phyloP scores from a whole-genome alignment of 2,329 filamentous ascomycete species.

The Colletotrichum gloeosporioides region DNA sequence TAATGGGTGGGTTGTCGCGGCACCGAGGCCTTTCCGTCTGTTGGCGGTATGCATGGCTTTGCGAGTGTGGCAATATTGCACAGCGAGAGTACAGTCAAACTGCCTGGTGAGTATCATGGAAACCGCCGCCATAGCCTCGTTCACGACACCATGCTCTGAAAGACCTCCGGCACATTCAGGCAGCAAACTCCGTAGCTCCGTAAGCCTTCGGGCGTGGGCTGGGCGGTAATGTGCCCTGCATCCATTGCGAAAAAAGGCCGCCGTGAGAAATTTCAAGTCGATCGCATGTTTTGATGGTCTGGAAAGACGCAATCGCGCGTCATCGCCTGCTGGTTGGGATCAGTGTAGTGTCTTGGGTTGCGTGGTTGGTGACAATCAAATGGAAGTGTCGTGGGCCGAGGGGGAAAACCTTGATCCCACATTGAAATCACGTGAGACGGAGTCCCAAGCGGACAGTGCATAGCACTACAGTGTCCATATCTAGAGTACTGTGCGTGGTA shows the following conservation, averaged over 20 bases:
- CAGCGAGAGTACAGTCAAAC: not conserved
- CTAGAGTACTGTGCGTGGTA: not conserved
- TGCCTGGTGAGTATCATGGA: not conserved
- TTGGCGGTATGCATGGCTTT: not conserved
- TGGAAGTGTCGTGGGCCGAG: not conserved
- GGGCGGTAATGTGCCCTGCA: not conserved
- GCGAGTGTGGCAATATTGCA: not conserved
- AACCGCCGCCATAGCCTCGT: not conserved
- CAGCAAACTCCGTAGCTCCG: not conserved
- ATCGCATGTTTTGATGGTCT: not conserved
- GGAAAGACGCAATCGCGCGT: not conserved
- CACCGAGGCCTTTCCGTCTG: not conserved
- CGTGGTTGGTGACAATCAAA: not conserved
- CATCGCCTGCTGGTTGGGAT: not conserved
- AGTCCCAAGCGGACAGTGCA: not conserved
- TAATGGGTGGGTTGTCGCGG: not conserved
- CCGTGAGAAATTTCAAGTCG: not conserved
- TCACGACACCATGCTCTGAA: not conserved
- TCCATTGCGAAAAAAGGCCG: not conserved
- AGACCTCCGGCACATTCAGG: not conserved
- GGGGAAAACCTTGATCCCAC: slow-evolving; percentile 18
- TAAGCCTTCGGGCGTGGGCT: not conserved
- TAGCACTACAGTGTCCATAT: fast-evolving
- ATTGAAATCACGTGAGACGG: slow-evolving; percentile 3
- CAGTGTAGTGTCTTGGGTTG: not conserved